Conservation (phyloP, 257 asterid genomes). For the Plantago elongata region DNA sequence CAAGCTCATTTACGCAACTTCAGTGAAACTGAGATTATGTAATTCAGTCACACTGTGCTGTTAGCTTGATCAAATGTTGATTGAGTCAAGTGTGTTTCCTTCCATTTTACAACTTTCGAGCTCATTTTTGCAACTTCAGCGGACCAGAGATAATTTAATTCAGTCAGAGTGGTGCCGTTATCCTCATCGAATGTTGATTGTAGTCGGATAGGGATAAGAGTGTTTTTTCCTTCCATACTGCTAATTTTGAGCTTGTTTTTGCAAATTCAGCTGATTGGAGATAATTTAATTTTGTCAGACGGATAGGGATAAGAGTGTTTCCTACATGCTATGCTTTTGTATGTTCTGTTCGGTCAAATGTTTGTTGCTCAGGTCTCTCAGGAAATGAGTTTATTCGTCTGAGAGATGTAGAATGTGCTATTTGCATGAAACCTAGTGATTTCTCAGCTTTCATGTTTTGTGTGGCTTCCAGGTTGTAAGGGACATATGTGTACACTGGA, state of each 20-base stretch:
- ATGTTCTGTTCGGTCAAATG: neutral
- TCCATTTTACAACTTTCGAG: neutral
- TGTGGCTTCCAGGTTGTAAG: constrained; percentile 23
- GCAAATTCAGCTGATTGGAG: too few species aligned
- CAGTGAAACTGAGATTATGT: neutral
- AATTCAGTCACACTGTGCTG: neutral
- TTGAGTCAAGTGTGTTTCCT: neutral
- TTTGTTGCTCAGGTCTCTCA: neutral
- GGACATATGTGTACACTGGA: neutral
- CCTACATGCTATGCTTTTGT: neutral
- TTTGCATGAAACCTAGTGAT: too few species aligned
- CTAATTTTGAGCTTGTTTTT: too few species aligned
- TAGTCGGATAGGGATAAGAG: neutral
- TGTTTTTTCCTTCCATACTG: neutral
- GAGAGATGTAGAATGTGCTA: too few species aligned
- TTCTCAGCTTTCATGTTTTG: neutral
- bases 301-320: neutral
- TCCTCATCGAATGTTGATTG: neutral
- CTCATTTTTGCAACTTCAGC: too few species aligned
- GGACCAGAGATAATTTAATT: too few species aligned
- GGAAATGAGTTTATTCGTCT: neutral
- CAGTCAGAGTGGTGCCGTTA: neutral
- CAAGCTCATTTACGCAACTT: neutral
- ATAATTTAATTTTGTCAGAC: too few species aligned
- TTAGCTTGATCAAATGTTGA: neutral